Base-by-base conservation (phyloP, 352 stramenopile species). In the Globisporangium sylvaticum region DNA sequence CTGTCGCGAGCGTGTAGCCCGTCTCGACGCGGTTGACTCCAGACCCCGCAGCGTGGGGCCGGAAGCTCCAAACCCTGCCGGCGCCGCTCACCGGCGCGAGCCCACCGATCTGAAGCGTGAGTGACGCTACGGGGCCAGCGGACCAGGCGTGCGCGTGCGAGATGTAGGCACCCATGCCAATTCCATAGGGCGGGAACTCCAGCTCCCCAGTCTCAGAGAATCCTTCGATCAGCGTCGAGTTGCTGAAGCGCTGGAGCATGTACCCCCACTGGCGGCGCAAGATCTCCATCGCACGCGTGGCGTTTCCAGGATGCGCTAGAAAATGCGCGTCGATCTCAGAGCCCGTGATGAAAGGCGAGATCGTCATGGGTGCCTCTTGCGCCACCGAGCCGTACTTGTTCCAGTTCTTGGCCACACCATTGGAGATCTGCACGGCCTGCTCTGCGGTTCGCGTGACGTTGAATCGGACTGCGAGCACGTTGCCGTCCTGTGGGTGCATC, bases 401-500 rank as follows among this genome's bases (percentile, higher is more conserved):
- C 14, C 52, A 57, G 52, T 32, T 57, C 12, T n/a, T 5, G 24
- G 20, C 22, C 24, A 57, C 52, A 8, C 24, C 52, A 3, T 25
- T 34, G 52, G 52, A 57, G 14, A 57, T 20, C 52, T 57, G 52
- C 6, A 22, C 25, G 0, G 24, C 24, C 6, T 57, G 24, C 14
- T 57, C 52, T 0, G 12, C 2, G 0, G 52, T 6, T 14, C 22
- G 52, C 24, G 52, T 57, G 25, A 34, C 4, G 15, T 37, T 57
- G 52, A 57, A 57, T 15, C 52, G 52, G 2, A 57, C 52, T 3
- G 52, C 52, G 12, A 57, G 24, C 24, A 37, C 52, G 4, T 57
- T 57, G 25, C 52, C 52, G 52, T 57, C 52, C 52, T 57, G 24
- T 18, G 52, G 52, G 52, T 57, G 52, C 52, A 57, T 12, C 24